Evolutionary conservation across 2,329 filamentous ascomycete genomes (phyloP), one percentile per base, ranked within the genome.

Genomic region (Onygenales sp.): DNA sequence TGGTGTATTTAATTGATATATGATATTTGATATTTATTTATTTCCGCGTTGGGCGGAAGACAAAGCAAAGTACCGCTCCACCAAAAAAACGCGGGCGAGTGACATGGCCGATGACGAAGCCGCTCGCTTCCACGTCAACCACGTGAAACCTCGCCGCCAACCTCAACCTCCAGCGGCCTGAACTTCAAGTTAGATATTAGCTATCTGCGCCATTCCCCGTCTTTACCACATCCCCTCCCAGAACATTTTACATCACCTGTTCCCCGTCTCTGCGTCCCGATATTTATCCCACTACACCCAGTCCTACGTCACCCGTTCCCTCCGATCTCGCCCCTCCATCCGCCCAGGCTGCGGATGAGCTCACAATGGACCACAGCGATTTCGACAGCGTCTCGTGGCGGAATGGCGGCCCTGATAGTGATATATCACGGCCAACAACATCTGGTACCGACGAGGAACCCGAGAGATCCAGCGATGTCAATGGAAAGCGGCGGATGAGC

Each of bases 311-410:
- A 14, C 46, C 14, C 34, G 4, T 21, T 21, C 17, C 34, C 21
- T 8, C 34, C 33, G 44, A 36, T 36, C n/a, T 33, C 33, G 8
- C 34, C 46, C 2, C 4, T 32, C 17, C 14, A 17, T 6, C 11
- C 10, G 34, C 39, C 36, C 5, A n/a, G 17, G 10, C 46, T 14
- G 4, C 8, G 46, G 9, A 49, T 27, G 46, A 49, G 33, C 17
- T 10, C 17, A 39, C 63, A 55, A 75, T 75, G 73, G 71, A 74
- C 58, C 69, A 76, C 66, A 85, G 88, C 70, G 85, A 87, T 71
- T 93, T 93, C 70, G 87, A 88, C 66, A 87, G 82, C 66, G 83
- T 92, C 57, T 86, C 86, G 54, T 94, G 88, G 88, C 77, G 81
- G 60, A 84, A 82, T 66, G 83, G 85, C 55, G 83, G 85, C 55